Base-by-base conservation (phyloP, 2,329 filamentous ascomycete species). In the Aspergillus melleus region DNA sequence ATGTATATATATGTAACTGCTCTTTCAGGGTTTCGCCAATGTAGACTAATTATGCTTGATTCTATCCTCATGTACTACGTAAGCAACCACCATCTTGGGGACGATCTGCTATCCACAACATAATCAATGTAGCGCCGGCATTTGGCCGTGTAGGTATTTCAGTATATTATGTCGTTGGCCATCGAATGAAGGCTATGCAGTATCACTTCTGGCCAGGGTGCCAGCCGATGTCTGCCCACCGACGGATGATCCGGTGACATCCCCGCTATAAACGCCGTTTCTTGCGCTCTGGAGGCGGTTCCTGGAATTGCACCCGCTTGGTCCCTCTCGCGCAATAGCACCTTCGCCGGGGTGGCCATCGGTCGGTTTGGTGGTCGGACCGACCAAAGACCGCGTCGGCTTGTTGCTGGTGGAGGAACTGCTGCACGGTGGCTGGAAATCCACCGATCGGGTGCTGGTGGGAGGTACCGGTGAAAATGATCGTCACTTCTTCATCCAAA, bases 331-430 rank as follows among this genome's bases (percentile, higher is more conserved):
- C 12, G 49, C 63, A 66, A 51, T 60, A 65, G 51, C 61, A 66
- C 10, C 10, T 4, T 24, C 63, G 51, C 12, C n/a, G 39, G 12
- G 61, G 60, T 9, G 63, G 64, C 64, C 64, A 66, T n/a, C 9
- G 30, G 50, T 22, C 36, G n/a, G 9, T 44, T 16, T 30, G 51
- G 51, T 67, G 63, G 54, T 65, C 65, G 4, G 65, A 6, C 32
- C 61, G 59, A 10, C 65, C 60, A 59, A 67, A 67, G 14, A 29
- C 36, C 19, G 46, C 51, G 24, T 60, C 58, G 2, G 57, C 55
- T 50, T 64, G 60, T 32, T 67, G 65, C 32, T 63, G 46, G 49
- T 57, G 12, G 8, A 66, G 57, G 20, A 64, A 26, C 6, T 61
- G 51, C 26, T 57, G 52, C n/a, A 59, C 44, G 29, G 62, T 60